These are phyloP conservation scores for Glebionis coronaria DNA, from an alignment of 129 eudicot species.

Conservation along the genomic window DNA sequence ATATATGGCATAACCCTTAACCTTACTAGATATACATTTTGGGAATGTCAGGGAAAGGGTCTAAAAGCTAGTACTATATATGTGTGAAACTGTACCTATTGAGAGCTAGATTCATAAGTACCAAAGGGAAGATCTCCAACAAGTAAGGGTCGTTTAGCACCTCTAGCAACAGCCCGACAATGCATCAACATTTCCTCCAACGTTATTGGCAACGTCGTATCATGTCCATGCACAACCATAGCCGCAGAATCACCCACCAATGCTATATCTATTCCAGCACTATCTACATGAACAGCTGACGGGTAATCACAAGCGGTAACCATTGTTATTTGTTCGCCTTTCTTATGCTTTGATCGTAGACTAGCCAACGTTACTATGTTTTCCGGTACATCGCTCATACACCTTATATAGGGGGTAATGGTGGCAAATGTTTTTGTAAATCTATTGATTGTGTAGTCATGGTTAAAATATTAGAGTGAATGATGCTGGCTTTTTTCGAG, in stretches of 20 bases:
- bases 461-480: too few relatives aligned
- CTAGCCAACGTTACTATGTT: conserved; percentile 58
- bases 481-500: too few relatives aligned
- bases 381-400: too few relatives aligned
- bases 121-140: conserved; percentile 96
- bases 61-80: too few relatives aligned
- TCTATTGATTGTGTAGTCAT: too few relatives aligned
- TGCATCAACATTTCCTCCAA: conserved; percentile 87
- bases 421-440: neutral
- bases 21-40: too few relatives aligned
- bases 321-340: conserved; percentile 75
- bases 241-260: conserved; percentile 94
- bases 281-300: conserved; percentile 84
- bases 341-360: conserved; percentile 55
- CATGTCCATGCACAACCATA: conserved; percentile 97
- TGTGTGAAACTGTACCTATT: conserved; percentile 81
- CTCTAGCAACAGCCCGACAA: conserved; percentile 87
- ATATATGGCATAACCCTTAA: too few relatives aligned
- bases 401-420: too few relatives aligned
- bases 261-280: conserved; percentile 84
- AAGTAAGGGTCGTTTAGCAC: conserved; percentile 81
- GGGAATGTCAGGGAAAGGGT: too few relatives aligned
- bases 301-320: conserved; percentile 97
- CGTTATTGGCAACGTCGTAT: conserved; percentile 85
- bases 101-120: conserved; percentile 70